Evolutionary conservation across 305 asterid genomes (phyloP).

Genomic region (Solanum hybrid): DNA sequence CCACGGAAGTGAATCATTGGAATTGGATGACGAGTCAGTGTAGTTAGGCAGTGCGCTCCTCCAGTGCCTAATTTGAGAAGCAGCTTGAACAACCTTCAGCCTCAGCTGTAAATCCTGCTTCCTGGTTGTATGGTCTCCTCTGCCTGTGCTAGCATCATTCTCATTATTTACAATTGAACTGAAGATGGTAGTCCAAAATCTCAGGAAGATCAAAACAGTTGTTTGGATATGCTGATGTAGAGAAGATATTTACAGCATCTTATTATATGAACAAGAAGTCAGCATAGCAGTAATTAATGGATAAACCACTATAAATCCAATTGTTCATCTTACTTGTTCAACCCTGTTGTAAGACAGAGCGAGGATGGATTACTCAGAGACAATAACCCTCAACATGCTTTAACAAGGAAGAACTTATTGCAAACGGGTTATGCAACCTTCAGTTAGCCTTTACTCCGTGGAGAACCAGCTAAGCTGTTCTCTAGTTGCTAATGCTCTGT

Average conservation of each 20-base stretch:
- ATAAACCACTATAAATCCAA: not conserved
- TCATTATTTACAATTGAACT: not conserved
- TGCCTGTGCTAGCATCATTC: not conserved
- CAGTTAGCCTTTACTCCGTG: not conserved
- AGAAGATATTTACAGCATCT: not conserved
- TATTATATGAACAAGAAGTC: not conserved
- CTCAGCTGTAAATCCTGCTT: not conserved
- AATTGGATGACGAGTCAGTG: not conserved
- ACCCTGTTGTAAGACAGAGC: not conserved
- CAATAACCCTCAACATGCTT: not conserved
- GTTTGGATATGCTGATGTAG: not conserved
- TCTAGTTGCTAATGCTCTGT: conserved; percentile 12
- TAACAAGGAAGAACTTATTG: not conserved
- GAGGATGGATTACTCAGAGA: not conserved
- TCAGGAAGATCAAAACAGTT: not conserved
- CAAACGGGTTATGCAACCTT: not conserved
- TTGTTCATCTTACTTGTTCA: not conserved
- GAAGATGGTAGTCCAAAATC: not conserved
- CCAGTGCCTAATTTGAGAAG: conserved; percentile 1
- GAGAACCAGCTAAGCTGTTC: conserved; percentile 9
- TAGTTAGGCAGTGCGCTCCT: not conserved
- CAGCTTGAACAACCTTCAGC: conserved; percentile 3
- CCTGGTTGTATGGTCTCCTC: not conserved
- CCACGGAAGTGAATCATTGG: not conserved
- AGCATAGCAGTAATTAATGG: not conserved